phyloP scores from a whole-genome alignment of 371 early-diverging fungal species.

The Choanephora cucurbitarum region DNA sequence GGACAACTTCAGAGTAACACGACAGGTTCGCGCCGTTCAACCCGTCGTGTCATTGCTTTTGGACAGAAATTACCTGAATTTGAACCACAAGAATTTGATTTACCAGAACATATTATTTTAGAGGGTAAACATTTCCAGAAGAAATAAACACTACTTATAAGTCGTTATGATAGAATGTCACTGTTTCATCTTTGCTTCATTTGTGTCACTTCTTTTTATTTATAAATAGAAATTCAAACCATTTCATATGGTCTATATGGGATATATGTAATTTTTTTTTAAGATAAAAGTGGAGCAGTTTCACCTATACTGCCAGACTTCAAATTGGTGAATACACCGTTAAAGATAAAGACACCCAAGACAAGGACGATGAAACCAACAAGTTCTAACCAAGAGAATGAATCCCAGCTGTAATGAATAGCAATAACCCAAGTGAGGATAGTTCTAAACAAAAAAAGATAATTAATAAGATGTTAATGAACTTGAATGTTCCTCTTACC shows the following conservation, averaged over 20 bases:
- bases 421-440: constrained; percentile 45
- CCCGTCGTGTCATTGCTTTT: constrained; percentile 48
- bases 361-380: constrained; percentile 35
- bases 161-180: too few species aligned
- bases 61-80: constrained; percentile 53
- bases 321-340: constrained; percentile 43
- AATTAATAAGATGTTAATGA: not conserved
- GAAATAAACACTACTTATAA: not conserved
- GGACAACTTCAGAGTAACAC: constrained; percentile 27
- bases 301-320: constrained; percentile 26
- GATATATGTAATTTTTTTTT: too few species aligned
- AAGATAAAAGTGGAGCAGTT: constrained; percentile 40
- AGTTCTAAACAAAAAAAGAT: constrained; percentile 26
- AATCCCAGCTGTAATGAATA: constrained; percentile 46
- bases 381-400: constrained; percentile 41
- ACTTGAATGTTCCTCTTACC: too few species aligned
- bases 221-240: too few species aligned
- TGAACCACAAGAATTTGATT: constrained; percentile 43
- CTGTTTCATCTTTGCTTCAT: too few species aligned
- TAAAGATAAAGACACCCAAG: constrained; percentile 42
- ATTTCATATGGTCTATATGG: too few species aligned
- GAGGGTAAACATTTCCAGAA: constrained; percentile 3
- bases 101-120: constrained; percentile 27
- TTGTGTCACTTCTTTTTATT: too few species aligned
- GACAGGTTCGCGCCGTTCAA: constrained; percentile 29